These are phyloP conservation scores for Friedmanniomyces simplex DNA, from an alignment of 495 filamentous ascomycete genomes.

Conservation along the genomic window DNA sequence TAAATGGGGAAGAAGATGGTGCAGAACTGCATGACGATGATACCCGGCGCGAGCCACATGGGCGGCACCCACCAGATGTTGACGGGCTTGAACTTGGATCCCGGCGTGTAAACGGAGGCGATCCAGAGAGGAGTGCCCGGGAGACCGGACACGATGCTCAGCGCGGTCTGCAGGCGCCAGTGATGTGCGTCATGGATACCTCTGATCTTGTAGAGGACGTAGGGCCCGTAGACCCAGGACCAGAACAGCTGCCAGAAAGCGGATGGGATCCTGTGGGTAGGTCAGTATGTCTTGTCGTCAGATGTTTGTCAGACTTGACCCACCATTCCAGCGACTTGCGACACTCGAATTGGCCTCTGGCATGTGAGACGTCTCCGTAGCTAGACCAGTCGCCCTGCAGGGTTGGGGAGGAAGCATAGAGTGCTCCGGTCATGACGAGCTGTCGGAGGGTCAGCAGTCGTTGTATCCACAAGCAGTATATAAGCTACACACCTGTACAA, in stretches of 20 bases:
- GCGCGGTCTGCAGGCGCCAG: conserved; percentile 29
- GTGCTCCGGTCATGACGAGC: conserved; percentile 4
- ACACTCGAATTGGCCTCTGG: conserved; percentile 12
- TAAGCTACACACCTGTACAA: neutral
- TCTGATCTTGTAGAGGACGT: conserved; percentile 28
- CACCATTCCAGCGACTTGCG: conserved; percentile 29
- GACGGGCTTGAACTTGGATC: conserved; percentile 8
- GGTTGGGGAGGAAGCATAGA: neutral
- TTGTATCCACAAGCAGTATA: no score
- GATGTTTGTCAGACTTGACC: no score
- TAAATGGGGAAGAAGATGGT: conserved; percentile 27
- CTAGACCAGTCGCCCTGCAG: neutral
- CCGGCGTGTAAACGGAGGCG: conserved; percentile 23
- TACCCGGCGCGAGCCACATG: conserved; percentile 30
- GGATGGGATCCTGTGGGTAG: conserved; percentile 19
- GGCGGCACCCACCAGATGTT: conserved; percentile 23
- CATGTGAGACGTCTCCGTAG: neutral
- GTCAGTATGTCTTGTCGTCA: neutral
- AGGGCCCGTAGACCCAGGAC: conserved; percentile 28
- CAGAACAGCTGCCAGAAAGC: conserved; percentile 29
- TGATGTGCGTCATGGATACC: conserved; percentile 29
- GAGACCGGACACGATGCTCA: conserved; percentile 20
- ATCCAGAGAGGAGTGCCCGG: conserved; percentile 30
- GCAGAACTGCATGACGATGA: conserved; percentile 27
- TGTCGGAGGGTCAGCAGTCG: neutral